Percentiles rank a stretch among this genome's conserved stretches.
These are phyloP conservation scores for Verruconis gallopava DNA, from an alignment of 2,329 filamentous ascomycete species.

Conservation along the genomic window DNA sequence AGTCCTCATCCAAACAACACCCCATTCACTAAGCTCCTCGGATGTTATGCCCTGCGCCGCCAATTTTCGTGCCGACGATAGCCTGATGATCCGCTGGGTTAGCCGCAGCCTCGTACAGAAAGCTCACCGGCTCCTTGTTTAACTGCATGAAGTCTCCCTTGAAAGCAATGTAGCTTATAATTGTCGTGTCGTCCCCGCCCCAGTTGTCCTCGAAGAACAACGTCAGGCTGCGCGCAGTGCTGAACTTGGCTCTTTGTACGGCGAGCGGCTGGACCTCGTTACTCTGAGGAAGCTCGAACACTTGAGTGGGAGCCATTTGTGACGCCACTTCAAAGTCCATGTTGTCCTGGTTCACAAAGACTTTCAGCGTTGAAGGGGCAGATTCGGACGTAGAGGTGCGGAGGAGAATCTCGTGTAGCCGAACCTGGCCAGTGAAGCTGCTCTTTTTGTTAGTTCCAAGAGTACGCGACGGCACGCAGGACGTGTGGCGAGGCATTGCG, in stretches of 20 bases:
- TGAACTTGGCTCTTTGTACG: slow-evolving; percentile 80
- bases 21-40: neutral
- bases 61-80: slow-evolving; percentile 24
- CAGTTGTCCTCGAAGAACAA: slow-evolving; percentile 93
- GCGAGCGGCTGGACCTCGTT: slow-evolving; percentile 76
- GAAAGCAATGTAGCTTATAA: slow-evolving; percentile 76
- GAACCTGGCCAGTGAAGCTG: slow-evolving; percentile 91
- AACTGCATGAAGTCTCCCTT: slow-evolving; percentile 87
- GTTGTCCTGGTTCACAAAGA: slow-evolving; percentile 78
- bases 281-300: slow-evolving; percentile 63
- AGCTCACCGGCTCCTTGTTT: slow-evolving; percentile 68
- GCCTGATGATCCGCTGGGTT: slow-evolving; percentile 75
- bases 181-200: slow-evolving; percentile 59
- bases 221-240: slow-evolving; percentile 65
- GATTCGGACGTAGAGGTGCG: slow-evolving; percentile 59
- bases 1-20: neutral
- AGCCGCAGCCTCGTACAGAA: slow-evolving; percentile 86
- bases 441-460: slow-evolving; percentile 9
- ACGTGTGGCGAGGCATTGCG: neutral
- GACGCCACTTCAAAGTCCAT: slow-evolving; percentile 71
- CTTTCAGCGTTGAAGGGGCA: slow-evolving; percentile 70
- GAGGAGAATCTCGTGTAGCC: slow-evolving; percentile 78
- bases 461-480: neutral
- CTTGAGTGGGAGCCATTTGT: slow-evolving; percentile 59
- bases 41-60: neutral